Percentiles rank a stretch among this genome's conserved stretches.
Evolutionary conservation across 2,329 filamentous ascomycete species (phyloP).

Genomic region (Fusarium cicatricum): DNA sequence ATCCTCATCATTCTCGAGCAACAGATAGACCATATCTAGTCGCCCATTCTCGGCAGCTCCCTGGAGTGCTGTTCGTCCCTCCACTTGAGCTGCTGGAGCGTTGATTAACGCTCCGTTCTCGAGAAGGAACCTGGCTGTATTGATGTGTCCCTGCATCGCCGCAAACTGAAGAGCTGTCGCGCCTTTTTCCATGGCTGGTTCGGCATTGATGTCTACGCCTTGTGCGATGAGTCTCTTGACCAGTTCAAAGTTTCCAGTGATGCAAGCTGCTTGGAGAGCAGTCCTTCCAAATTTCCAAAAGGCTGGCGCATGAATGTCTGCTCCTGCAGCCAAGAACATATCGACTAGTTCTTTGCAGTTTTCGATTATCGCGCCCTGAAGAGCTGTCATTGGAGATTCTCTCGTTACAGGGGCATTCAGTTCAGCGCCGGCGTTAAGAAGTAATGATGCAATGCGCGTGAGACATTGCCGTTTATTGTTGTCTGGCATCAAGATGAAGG

Average conservation of each 20-base stretch:
- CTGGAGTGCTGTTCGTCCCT: slow-evolving; percentile 2
- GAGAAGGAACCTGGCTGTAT: background rate
- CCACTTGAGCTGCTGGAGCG: accelerated
- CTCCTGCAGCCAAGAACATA: slow-evolving; percentile 41
- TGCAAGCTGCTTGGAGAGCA: slow-evolving; percentile 34
- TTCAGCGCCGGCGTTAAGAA: slow-evolving; percentile 28
- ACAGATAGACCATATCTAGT: slow-evolving; percentile 17
- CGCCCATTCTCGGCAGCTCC: slow-evolving; percentile 4
- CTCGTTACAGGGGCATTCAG: background rate
- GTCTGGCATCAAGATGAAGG: background rate
- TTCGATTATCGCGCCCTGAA: slow-evolving; percentile 20
- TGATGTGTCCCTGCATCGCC: background rate
- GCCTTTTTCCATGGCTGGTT: accelerated
- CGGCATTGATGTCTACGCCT: slow-evolving; percentile 49
- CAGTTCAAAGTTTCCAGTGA: slow-evolving; percentile 10
- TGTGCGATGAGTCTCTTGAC: slow-evolving; percentile 44
- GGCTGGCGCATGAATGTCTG: slow-evolving; percentile 41
- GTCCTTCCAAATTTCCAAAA: background rate
- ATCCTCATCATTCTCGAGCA: slow-evolving; percentile 14
- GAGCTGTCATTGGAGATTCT: slow-evolving; percentile 1
- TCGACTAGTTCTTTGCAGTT: slow-evolving; percentile 33
- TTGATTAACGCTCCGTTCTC: background rate
- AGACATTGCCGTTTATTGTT: too few relatives aligned
- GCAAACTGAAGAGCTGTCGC: slow-evolving; percentile 11
- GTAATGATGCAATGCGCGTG: background rate